Evolutionary conservation across 1,284 basidiomycete genomes (phyloP).

Genomic region (Sanghuangporus sanghuang): DNA sequence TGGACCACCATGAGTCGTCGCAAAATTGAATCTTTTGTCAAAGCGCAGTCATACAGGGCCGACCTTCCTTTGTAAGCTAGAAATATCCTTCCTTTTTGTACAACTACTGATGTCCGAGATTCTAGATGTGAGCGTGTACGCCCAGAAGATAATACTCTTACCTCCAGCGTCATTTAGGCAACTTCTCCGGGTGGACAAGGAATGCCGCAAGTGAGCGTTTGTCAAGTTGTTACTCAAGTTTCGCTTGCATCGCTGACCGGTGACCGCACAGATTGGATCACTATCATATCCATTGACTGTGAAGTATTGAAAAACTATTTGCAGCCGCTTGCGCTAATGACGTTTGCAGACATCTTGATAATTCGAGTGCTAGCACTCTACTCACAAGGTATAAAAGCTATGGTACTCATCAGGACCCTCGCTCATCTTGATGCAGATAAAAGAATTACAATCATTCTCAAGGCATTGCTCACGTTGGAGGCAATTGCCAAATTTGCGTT

Average conservation of each 20-base stretch:
- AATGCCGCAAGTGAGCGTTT: background rate
- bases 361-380: background rate
- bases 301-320: too few relatives aligned
- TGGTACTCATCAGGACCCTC: background rate
- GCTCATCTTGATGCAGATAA: background rate
- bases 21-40: background rate
- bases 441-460: background rate
- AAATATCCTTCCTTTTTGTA: background rate
- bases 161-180: background rate
- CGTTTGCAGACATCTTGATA: background rate
- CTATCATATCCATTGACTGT: too few relatives aligned
- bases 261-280: too few relatives aligned
- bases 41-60: background rate
- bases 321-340: too few relatives aligned
- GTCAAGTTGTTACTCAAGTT: background rate
- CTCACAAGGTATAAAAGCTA: background rate
- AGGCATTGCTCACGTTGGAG: background rate
- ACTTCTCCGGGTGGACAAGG: background rate
- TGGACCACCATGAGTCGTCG: background rate
- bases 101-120: background rate
- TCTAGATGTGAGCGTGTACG: background rate
- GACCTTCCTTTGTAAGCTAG: background rate
- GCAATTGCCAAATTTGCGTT: background rate
- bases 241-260: too few relatives aligned
- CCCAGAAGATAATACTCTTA: too few relatives aligned